Evolutionary conservation across 2,329 filamentous ascomycete genomes (phyloP).

Genomic region (Fusarium euwallaceae): DNA sequence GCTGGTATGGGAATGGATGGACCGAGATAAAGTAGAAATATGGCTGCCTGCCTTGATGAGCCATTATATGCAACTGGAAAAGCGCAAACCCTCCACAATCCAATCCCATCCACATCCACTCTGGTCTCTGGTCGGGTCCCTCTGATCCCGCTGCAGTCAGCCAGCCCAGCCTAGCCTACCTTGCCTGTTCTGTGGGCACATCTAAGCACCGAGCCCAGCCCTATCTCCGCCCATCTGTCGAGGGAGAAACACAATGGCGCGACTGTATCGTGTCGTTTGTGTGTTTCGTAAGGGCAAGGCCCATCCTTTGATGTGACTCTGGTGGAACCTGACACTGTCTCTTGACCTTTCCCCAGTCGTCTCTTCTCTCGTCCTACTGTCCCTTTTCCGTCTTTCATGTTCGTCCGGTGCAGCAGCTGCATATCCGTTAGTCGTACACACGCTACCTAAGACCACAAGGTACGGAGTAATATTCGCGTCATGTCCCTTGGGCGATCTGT

Average conservation of each 20-base stretch:
- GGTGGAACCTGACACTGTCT: background rate
- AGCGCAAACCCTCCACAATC: slow-evolving; percentile 14
- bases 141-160: slow-evolving; percentile 7
- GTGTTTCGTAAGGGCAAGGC: background rate
- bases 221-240: slow-evolving; percentile 15
- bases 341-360: background rate
- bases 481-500: slow-evolving; percentile 27
- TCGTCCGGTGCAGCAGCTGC: background rate
- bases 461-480: slow-evolving; percentile 21
- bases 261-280: slow-evolving; percentile 1
- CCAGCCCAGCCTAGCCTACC: background rate
- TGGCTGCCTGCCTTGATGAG: background rate
- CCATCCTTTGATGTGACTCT: background rate
- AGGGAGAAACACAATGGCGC: slow-evolving; percentile 10
- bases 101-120: background rate
- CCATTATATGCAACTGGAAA: slow-evolving; percentile 20
- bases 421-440: background rate
- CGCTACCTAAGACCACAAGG: background rate
- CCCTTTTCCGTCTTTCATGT: background rate
- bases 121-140: background rate
- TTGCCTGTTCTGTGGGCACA: background rate
- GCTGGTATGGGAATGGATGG: slow-evolving; percentile 1
- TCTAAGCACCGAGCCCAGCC: slow-evolving; percentile 7
- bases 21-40: background rate
- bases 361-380: background rate